Conservation (phyloP, 345 rosid genomes). For the Syzygium jambos region DNA sequence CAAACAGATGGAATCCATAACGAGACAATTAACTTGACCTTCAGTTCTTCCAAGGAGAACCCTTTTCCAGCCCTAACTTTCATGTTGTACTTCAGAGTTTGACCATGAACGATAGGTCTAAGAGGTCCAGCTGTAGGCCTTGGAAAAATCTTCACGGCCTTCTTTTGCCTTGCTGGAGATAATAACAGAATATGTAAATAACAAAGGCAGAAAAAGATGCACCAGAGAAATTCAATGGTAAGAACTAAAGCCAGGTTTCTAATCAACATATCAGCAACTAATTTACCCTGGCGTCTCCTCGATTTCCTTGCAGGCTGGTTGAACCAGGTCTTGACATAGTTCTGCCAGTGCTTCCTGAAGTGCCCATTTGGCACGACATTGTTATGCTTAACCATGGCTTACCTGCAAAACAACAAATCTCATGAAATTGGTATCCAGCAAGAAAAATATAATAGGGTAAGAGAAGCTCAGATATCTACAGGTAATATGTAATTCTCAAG, state of each 20-base stretch:
- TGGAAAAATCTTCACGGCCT: slow-evolving; percentile 43
- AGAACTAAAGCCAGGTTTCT: background rate
- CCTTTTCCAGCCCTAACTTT: slow-evolving; percentile 44
- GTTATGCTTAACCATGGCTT: slow-evolving; percentile 66
- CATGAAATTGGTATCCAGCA: background rate
- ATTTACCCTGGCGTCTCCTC: slow-evolving; percentile 48
- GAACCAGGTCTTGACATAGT: slow-evolving; percentile 82
- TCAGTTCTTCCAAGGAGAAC: slow-evolving; percentile 40
- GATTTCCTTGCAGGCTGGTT: slow-evolving; percentile 81
- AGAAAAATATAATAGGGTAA: background rate
- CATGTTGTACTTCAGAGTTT: slow-evolving; percentile 43
- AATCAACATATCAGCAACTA: background rate
- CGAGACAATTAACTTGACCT: slow-evolving; percentile 11
- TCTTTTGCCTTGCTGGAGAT: slow-evolving; percentile 30
- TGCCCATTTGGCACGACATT: slow-evolving; percentile 62
- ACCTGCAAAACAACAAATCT: slow-evolving; percentile 14
- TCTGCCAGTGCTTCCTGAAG: slow-evolving; percentile 84
- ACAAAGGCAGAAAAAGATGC: background rate
- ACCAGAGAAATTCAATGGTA: background rate
- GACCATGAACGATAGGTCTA: slow-evolving; percentile 42
- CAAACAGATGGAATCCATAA: background rate
- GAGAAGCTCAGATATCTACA: background rate
- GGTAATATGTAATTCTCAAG: background rate
- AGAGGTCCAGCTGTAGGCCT: slow-evolving; percentile 45
- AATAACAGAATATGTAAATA: background rate